Evolutionary conservation across 768 basidiomycete genomes (phyloP).

Genomic region (Tulasnella sp.): DNA sequence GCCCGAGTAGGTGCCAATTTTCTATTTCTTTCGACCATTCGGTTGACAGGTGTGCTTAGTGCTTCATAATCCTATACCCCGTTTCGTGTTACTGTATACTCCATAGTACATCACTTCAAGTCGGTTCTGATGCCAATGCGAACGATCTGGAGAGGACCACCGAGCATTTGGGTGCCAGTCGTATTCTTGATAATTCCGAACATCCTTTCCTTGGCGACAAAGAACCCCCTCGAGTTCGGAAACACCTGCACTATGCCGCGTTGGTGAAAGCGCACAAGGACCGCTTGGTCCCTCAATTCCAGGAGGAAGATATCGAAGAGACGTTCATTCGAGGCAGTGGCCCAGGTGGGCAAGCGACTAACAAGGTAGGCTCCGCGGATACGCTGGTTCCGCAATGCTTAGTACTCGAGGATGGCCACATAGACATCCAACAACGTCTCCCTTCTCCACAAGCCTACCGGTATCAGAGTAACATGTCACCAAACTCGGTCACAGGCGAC

Average conservation of each 20-base stretch:
- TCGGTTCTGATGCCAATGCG: not conserved
- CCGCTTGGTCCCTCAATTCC: conserved; percentile 52
- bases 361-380: conserved; percentile 41
- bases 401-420: not conserved
- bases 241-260: too few relatives aligned
- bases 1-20: not conserved
- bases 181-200: not conserved
- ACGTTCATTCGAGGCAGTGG: conserved; percentile 80
- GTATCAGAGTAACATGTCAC: conserved; percentile 76
- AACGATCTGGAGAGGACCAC: not conserved
- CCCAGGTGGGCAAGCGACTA: conserved; percentile 93
- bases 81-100: not conserved
- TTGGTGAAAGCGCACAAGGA: conserved; percentile 56
- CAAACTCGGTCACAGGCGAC: conserved; percentile 71
- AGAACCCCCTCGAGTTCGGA: not conserved
- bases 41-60: not conserved
- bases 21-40: not conserved
- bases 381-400: not conserved
- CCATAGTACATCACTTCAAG: not conserved
- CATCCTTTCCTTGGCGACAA: not conserved
- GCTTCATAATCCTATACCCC: conserved; percentile 1
- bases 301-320: conserved; percentile 76
- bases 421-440: conserved; percentile 47
- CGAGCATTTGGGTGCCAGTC: not conserved
- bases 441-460: conserved; percentile 77